A percentile compares a stretch with the other conserved stretches of the same genome.
Conservation (phyloP, 2,329 filamentous ascomycete genomes). For the Diaporthe capsici region DNA sequence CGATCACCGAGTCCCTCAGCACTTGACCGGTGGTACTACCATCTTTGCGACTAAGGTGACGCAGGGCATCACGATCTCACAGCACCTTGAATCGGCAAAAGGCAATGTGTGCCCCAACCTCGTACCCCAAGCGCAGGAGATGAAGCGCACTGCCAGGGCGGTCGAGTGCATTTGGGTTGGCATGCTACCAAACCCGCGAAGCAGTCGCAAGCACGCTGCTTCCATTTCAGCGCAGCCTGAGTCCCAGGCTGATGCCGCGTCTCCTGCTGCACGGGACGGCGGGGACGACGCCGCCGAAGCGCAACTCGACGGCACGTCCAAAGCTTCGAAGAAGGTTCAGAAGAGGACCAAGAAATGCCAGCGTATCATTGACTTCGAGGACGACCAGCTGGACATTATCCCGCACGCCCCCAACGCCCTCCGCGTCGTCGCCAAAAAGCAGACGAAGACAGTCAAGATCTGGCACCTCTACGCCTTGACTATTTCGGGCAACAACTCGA, state of each 20-base stretch:
- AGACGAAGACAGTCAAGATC: slow-evolving; percentile 3
- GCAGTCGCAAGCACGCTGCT: neutral
- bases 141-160: neutral
- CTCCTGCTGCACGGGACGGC: neutral
- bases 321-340: neutral
- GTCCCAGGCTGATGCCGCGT: neutral
- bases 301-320: neutral
- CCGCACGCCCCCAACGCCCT: slow-evolving; percentile 40
- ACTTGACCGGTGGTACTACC: neutral
- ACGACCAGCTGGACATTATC: slow-evolving; percentile 40
- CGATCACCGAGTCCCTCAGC: slow-evolving; percentile 15
- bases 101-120: neutral
- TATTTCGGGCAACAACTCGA: neutral
- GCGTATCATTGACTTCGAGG: neutral
- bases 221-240: neutral
- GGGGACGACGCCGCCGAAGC: neutral
- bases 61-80: neutral
- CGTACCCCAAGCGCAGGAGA: neutral
- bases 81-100: slow-evolving; percentile 7
- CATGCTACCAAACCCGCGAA: slow-evolving; percentile 15
- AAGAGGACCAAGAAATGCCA: neutral
- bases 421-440: slow-evolving; percentile 34
- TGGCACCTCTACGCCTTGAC: slow-evolving; percentile 31
- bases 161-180: slow-evolving; percentile 34
- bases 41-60: neutral